Percentiles rank a stretch among this genome's conserved stretches.
These are phyloP conservation scores for Debaryomyces castellii DNA, from an alignment of 805 yeast species.

Conservation along the genomic window DNA sequence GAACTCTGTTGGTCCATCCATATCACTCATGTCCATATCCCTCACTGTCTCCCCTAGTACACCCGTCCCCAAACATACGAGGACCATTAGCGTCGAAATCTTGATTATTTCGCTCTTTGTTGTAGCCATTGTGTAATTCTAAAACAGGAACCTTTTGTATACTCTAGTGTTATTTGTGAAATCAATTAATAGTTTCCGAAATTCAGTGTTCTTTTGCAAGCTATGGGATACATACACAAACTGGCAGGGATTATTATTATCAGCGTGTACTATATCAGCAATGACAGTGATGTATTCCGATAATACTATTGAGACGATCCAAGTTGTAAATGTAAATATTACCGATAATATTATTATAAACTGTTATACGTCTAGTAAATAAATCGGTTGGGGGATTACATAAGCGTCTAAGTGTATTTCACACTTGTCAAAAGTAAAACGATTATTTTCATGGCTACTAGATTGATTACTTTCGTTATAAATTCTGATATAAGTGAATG, in stretches of 20 bases:
- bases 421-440: background rate
- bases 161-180: background rate
- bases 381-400: background rate
- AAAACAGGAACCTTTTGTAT: background rate
- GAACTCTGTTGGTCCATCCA: slow-evolving; percentile 28
- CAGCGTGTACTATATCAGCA: background rate
- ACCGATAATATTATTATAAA: background rate
- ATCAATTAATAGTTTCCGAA: background rate
- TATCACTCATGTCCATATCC: too few relatives aligned
- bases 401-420: background rate
- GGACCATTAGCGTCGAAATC: background rate
- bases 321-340: too few relatives aligned
- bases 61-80: background rate
- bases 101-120: background rate
- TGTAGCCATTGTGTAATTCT: background rate
- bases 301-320: too few relatives aligned
- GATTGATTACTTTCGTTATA: background rate
- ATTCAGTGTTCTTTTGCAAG: background rate
- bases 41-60: slow-evolving; percentile 10
- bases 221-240: background rate
- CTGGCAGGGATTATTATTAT: background rate
- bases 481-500: background rate
- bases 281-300: background rate
- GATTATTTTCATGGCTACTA: background rate
- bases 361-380: background rate